Percentiles rank a stretch among this genome's conserved stretches.
Evolutionary conservation across 2,329 filamentous ascomycete species (phyloP).

Genomic region (Neofusicoccum parvum): DNA sequence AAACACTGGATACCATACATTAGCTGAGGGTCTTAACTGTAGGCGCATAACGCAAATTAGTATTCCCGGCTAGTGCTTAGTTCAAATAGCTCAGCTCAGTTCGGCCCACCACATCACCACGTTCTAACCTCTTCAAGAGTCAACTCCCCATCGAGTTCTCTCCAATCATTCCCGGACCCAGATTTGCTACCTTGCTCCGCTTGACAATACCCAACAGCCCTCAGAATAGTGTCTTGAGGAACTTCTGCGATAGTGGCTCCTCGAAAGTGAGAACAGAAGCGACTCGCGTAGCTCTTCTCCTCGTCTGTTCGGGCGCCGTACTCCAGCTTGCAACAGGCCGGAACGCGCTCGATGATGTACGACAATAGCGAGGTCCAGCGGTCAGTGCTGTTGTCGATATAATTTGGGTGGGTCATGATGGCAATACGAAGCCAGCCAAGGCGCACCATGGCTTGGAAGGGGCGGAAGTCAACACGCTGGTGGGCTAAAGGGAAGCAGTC

Average conservation of each 20-base stretch:
- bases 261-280: neutral
- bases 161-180: slow-evolving; percentile 1
- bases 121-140: neutral
- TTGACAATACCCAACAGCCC: neutral
- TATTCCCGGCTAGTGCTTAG: too few relatives aligned
- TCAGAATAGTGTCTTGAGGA: neutral
- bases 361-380: neutral
- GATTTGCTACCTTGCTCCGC: neutral
- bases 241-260: neutral
- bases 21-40: too few relatives aligned
- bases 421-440: slow-evolving; percentile 2
- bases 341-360: slow-evolving; percentile 15
- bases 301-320: neutral
- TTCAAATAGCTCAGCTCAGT: too few relatives aligned
- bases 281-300: neutral
- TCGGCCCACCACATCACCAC: neutral
- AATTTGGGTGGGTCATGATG: neutral
- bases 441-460: slow-evolving; percentile 3
- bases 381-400: neutral
- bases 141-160: neutral
- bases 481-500: neutral
- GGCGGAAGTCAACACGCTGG: slow-evolving; percentile 5
- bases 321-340: neutral
- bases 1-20: too few relatives aligned
- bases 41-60: too few relatives aligned